A percentile compares a stretch with the other conserved stretches of the same genome.
Conservation (phyloP, 129 eudicot genomes). For the Helianthus tuberosus region DNA sequence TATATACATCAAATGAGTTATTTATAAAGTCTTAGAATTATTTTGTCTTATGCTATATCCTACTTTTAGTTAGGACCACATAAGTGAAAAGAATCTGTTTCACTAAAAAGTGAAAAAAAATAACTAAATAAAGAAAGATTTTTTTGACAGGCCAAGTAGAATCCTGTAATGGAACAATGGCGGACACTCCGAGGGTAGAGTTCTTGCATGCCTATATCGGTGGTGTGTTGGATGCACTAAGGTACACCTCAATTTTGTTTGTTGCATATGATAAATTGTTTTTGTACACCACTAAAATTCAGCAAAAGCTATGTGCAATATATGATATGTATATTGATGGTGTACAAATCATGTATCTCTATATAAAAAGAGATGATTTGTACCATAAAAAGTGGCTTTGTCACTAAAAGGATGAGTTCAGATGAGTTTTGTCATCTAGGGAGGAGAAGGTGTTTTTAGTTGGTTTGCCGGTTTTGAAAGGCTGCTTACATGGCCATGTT, state of each 20-base stretch:
- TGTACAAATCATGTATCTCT: no score
- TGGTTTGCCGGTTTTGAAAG: no score
- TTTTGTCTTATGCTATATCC: neutral
- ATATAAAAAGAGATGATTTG: no score
- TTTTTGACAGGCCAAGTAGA: conserved; percentile 51
- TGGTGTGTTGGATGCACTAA: conserved; percentile 56
- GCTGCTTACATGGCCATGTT: no score
- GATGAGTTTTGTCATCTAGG: no score
- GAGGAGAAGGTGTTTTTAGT: no score
- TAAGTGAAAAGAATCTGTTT: neutral
- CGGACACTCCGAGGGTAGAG: conserved; percentile 58
- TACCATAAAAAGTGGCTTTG: no score
- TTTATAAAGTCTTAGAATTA: neutral
- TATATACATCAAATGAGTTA: conserved; percentile 13
- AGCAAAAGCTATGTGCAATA: no score
- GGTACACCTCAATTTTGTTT: conserved; percentile 37
- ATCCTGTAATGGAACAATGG: conserved; percentile 46
- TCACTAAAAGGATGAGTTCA: no score
- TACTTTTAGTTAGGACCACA: no score
- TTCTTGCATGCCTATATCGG: conserved; percentile 66
- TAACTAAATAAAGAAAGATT: conserved; percentile 1
- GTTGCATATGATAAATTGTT: neutral
- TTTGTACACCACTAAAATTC: no score
- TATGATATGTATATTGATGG: no score
- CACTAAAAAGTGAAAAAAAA: conserved; percentile 11